Percentiles rank a stretch among this genome's conserved stretches.
These are phyloP conservation scores for Marchantia paleacea DNA, from an alignment of 225 moss, liverwort and hornwort species.

Conservation along the genomic window DNA sequence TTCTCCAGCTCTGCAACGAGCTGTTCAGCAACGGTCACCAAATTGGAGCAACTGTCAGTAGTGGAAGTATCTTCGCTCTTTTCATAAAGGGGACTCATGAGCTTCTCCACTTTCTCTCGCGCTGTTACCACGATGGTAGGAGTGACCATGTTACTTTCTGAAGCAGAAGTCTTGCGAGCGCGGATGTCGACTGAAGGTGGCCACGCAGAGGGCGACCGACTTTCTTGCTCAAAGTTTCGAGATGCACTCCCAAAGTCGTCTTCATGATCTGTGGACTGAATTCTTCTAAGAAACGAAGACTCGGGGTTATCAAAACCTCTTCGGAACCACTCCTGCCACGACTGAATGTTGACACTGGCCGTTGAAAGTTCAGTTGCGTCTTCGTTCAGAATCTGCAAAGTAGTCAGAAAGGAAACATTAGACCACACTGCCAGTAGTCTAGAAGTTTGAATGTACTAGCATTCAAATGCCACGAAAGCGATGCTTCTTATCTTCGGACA, in stretches of 20 bases:
- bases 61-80: constrained; percentile 13
- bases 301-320: constrained; percentile 39
- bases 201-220: constrained; percentile 23
- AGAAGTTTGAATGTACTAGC: neutral
- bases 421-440: neutral
- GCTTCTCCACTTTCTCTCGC: constrained; percentile 38
- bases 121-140: constrained; percentile 12
- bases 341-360: constrained; percentile 20
- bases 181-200: constrained; percentile 33
- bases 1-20: constrained; percentile 40
- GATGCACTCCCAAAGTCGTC: constrained; percentile 6
- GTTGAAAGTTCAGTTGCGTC: constrained; percentile 34
- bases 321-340: constrained; percentile 49
- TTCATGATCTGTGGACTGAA: constrained; percentile 27
- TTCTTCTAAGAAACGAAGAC: constrained; percentile 37
- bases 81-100: constrained; percentile 35
- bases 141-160: constrained; percentile 17
- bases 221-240: constrained; percentile 8
- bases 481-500: neutral
- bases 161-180: constrained; percentile 18
- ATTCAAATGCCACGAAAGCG: neutral
- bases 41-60: constrained; percentile 12
- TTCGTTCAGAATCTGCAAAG: constrained; percentile 43
- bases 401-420: neutral
- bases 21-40: constrained; percentile 33